A percentile compares a stretch with the other conserved stretches of the same genome.
Evolutionary conservation across 164 flowering plant genomes (phyloP).

Genomic region (Kalanchoe fedtschenkoi): DNA sequence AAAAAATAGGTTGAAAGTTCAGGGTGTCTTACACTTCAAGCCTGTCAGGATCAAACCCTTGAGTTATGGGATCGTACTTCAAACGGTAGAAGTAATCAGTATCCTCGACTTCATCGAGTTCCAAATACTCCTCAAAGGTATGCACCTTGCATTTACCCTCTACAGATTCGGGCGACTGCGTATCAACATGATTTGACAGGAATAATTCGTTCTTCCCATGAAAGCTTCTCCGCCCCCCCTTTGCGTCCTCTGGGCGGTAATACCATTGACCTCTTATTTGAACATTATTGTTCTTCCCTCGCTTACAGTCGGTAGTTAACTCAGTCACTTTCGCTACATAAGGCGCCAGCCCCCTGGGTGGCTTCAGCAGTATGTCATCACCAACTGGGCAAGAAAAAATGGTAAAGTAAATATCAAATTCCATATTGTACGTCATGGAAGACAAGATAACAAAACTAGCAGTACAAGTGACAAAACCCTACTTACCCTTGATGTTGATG

Average conservation of each 20-base stretch:
- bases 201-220: not conserved
- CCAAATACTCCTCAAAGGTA: not conserved
- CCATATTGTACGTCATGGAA: no score
- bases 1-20: not conserved
- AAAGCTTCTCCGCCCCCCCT: not conserved
- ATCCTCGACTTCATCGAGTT: not conserved
- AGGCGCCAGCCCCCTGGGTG: not conserved
- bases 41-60: not conserved
- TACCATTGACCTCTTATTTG: not conserved
- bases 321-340: not conserved
- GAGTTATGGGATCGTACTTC: not conserved
- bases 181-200: not conserved
- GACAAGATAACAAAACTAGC: no score
- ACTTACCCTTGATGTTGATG: not conserved
- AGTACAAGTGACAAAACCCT: not conserved
- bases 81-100: not conserved
- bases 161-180: not conserved
- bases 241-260: not conserved
- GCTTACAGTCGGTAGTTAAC: not conserved
- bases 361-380: not conserved
- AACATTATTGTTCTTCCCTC: not conserved
- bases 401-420: no score
- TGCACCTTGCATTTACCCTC: not conserved
- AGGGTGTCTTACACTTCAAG: not conserved
- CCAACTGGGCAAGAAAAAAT: not conserved